These are phyloP conservation scores for Grammothele lineata DNA, from an alignment of 768 basidiomycete genomes.

Conservation along the genomic window DNA sequence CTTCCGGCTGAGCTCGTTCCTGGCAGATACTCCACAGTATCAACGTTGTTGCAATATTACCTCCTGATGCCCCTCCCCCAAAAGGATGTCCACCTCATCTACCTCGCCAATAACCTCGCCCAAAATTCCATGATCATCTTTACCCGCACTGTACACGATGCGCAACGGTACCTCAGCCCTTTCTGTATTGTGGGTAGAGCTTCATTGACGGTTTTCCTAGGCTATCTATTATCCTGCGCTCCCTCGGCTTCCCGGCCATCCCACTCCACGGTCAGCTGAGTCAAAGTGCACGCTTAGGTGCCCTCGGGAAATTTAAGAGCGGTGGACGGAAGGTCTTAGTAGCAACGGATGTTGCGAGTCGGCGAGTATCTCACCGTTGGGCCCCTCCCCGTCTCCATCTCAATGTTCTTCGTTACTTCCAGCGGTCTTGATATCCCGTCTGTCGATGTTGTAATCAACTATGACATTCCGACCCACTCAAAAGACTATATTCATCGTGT, in stretches of 20 bases:
- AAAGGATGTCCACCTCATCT: constrained; percentile 89
- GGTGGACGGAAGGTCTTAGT: constrained; percentile 90
- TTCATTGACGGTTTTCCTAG: constrained; percentile 32
- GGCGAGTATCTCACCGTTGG: constrained; percentile 60
- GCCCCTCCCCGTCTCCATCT: too few relatives aligned
- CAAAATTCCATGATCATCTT: constrained; percentile 96
- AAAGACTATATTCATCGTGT: constrained; percentile 99
- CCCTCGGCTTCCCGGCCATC: constrained; percentile 90
- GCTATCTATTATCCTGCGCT: constrained; percentile 83
- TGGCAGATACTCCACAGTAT: constrained; percentile 90
- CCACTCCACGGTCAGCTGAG: constrained; percentile 94
- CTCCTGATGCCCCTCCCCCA: constrained; percentile 87
- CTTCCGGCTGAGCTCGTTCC: too few relatives aligned
- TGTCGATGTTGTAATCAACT: constrained; percentile 97
- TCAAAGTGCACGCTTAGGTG: constrained; percentile 90
- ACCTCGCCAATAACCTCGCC: constrained; percentile 83
- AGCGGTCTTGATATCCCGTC: constrained; percentile 94
- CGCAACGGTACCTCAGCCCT: constrained; percentile 55
- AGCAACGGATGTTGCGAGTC: constrained; percentile 94
- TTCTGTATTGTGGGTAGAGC: too few relatives aligned
- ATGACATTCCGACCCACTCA: constrained; percentile 94
- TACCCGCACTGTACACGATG: constrained; percentile 92
- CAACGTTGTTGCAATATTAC: constrained; percentile 93
- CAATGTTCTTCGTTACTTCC: neutral
- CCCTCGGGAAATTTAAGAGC: constrained; percentile 91